Evolutionary conservation across 2,329 filamentous ascomycete species (phyloP), one percentile per base, ranked within the genome.

Genomic region (Colletotrichum spaethianum): DNA sequence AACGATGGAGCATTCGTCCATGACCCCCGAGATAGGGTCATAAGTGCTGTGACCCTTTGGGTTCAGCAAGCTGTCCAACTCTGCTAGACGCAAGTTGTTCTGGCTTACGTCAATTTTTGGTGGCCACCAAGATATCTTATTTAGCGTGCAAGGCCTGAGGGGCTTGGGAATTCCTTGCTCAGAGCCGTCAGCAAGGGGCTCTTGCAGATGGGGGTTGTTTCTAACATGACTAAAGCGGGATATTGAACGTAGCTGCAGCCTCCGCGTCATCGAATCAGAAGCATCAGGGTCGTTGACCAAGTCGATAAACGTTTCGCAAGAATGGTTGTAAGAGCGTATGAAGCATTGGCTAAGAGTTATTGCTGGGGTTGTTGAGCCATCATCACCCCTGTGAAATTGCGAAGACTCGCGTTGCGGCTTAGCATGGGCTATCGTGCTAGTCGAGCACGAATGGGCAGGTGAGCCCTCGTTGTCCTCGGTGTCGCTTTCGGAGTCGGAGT

Each of bases 231-330:
- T 28, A 14, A 28, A 57, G 20, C 70, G 67, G 63, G 62, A 67
- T 26, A 64, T 71, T 11, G 69, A 57, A 33, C 87, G 84, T 5
- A 93, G 80, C 5, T 86, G 84, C 16, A 90, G 79, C 23, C 82
- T 73, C 62, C 80, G 81, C 4, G 78, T 73, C n/a, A 79, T 75
- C 3, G 74, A 70, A 1, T 77, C 73, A 20, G 48, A 14, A 26
- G 40, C 78, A 82, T 78, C 60, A 3, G 85, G 80, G 72, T 89
- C 86, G 73, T 91, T 84, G 7, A 92, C 86, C 0, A 93, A 78
- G 74, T 93, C 91, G 6, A 93, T 65, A 75, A 90, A 92, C 0
- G 90, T 84, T 28, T 83, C 83, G 73, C 86, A 86, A 2, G 84
- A 82, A 16, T 83, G 78, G 62, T 88, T 85, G 77, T 93, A 93